Percentiles rank a stretch among this genome's conserved stretches.
Evolutionary conservation across 768 basidiomycete species (phyloP).

Genomic region (Lentinula detonsa): DNA sequence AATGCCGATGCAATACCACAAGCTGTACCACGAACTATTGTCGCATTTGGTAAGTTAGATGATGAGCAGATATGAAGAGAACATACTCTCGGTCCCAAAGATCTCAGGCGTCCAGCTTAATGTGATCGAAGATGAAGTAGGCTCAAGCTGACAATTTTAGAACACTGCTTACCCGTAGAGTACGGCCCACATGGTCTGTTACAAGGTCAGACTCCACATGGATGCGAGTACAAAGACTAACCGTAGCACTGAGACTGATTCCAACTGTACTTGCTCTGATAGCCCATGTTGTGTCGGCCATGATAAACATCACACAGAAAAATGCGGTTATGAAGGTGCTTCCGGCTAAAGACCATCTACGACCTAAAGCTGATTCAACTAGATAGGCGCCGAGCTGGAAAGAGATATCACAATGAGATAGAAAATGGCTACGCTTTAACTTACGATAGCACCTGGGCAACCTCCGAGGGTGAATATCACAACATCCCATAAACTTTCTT

Average conservation of each 20-base stretch:
- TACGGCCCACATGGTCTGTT: slow-evolving; percentile 81
- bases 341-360: slow-evolving; percentile 65
- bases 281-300: slow-evolving; percentile 49
- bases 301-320: slow-evolving; percentile 66
- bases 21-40: slow-evolving; percentile 75
- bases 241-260: slow-evolving; percentile 72
- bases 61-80: neutral
- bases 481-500: slow-evolving; percentile 77
- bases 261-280: slow-evolving; percentile 68
- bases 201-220: neutral
- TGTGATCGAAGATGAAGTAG: slow-evolving; percentile 1
- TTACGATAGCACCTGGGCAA: slow-evolving; percentile 76
- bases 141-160: neutral
- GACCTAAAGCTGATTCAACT: slow-evolving; percentile 64
- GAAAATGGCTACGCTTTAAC: slow-evolving; percentile 19
- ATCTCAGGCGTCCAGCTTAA: slow-evolving; percentile 78
- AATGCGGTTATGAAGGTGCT: slow-evolving; percentile 73
- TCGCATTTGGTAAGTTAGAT: neutral
- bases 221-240: slow-evolving; percentile 19
- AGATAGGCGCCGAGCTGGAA: slow-evolving; percentile 78
- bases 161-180: slow-evolving; percentile 51
- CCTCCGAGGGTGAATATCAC: slow-evolving; percentile 81
- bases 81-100: slow-evolving; percentile 68
- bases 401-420: neutral
- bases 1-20: slow-evolving; percentile 84